Conservation (phyloP, 2,329 filamentous ascomycete species). For the Xylaria digitata region DNA sequence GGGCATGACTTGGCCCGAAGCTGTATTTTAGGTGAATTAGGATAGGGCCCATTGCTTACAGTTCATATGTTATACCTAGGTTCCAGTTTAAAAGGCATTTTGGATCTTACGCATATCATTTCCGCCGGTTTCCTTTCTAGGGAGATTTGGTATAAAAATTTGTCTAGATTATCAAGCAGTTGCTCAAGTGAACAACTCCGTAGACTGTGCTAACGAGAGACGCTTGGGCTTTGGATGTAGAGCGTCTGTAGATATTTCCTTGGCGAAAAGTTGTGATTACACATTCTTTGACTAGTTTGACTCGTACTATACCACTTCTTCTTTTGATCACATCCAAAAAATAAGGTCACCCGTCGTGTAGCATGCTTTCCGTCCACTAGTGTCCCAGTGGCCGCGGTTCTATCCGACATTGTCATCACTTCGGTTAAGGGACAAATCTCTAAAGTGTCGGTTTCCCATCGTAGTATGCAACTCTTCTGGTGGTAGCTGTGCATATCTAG, state of each 20-base stretch:
- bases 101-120: neutral
- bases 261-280: neutral
- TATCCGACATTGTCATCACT: too few relatives aligned
- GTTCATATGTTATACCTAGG: constrained; percentile 28
- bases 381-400: too few relatives aligned
- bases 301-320: neutral
- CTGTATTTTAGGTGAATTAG: constrained; percentile 51
- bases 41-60: constrained; percentile 44
- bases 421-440: too few relatives aligned
- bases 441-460: too few relatives aligned
- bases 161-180: neutral
- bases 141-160: neutral
- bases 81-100: neutral
- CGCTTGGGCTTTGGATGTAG: neutral
- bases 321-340: neutral
- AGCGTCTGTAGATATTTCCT: neutral
- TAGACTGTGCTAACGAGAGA: neutral
- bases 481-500: too few relatives aligned
- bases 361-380: too few relatives aligned
- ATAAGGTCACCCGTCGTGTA: too few relatives aligned
- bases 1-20: constrained; percentile 44
- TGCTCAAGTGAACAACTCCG: neutral
- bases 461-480: too few relatives aligned
- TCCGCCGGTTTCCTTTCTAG: neutral
- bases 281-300: too few relatives aligned